Percentiles rank a stretch among this genome's conserved stretches.
phyloP scores from a whole-genome alignment of 1,139 yeast species.

The Pichia sp. region DNA sequence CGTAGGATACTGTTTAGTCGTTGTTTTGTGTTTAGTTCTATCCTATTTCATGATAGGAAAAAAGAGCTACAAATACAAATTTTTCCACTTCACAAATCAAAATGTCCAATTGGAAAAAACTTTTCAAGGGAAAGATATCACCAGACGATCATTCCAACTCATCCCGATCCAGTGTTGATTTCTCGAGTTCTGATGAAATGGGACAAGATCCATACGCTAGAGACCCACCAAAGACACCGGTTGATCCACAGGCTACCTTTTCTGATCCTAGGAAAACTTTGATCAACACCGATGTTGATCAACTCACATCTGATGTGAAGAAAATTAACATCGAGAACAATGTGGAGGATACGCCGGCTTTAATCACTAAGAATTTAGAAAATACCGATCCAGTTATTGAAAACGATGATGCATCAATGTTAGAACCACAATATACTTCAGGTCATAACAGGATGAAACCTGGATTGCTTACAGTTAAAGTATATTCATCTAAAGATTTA shows the following conservation, averaged over 20 bases:
- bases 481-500: slow-evolving; percentile 56
- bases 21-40: neutral
- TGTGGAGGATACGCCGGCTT: slow-evolving; percentile 13
- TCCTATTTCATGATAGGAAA: neutral
- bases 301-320: slow-evolving; percentile 11
- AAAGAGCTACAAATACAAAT: neutral
- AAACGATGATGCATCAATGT: slow-evolving; percentile 10
- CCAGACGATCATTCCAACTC: slow-evolving; percentile 4
- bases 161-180: slow-evolving; percentile 8
- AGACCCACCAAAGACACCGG: slow-evolving; percentile 3
- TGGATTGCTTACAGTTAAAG: slow-evolving; percentile 64
- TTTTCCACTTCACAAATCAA: too few relatives aligned
- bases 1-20: too few relatives aligned
- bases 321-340: slow-evolving; percentile 6
- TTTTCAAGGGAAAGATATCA: slow-evolving; percentile 20
- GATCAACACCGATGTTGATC: slow-evolving; percentile 18
- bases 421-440: neutral
- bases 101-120: slow-evolving; percentile 30
- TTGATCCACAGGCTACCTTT: slow-evolving; percentile 12
- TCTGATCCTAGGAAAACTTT: slow-evolving; percentile 24
- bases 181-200: slow-evolving; percentile 7
- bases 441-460: slow-evolving; percentile 35
- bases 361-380: slow-evolving; percentile 26
- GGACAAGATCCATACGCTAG: slow-evolving; percentile 7
- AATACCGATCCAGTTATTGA: slow-evolving; percentile 30